Base-by-base conservation (phyloP, 1,284 basidiomycete genomes). In the Austroboletus olivaceoglutinosus region DNA sequence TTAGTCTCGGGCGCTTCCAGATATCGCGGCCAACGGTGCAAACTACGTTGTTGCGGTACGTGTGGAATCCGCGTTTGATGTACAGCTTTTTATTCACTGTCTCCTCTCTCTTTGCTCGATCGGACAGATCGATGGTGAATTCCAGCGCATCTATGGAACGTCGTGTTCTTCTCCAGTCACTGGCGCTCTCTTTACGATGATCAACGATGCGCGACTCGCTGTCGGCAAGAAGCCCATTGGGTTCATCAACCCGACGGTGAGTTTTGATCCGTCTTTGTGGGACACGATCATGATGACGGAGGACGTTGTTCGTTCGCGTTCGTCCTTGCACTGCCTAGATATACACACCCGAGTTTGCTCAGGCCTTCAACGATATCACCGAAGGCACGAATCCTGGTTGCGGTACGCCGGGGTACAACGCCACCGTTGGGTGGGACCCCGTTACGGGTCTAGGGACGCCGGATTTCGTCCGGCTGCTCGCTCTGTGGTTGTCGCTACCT, bases 141-240 rank as follows among this genome's bases (percentile, higher is more conserved):
- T 74, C 45, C 44, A 48, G 1, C 59, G 65, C 8, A 64, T 70
- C 2, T 62, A 42, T 34, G 73, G 70, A 30, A 74, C 71, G 0
- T 75, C 72, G 0, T 59, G 58, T 4, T 60, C 72, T 9, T 40
- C 69, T 12, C 79, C 78, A 2, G 70, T 73, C 7, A 48, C 68
- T 22, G 72, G 70, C 8, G 65, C 73, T 5, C 69, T 80, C 34
- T 57, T 80, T 22, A 70, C 76, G 1, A 64, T 79, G 58, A 65
- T 81, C 43, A 80, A 81, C 51, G 78, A 80, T 58, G 73, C 71
- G 5, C 65, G 73, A 10, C 53, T 76, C 31, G 61, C 64, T 5
- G 1, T 53, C 4, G 70, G 70, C 15, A 76, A 75, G 58, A 51
- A 52, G 0, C 59, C 75, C 2, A 65, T 77, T 27, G 71, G 70